Base-by-base conservation (phyloP, 228 moss, liverwort and hornwort species). In the Sphagnum fallax region DNA sequence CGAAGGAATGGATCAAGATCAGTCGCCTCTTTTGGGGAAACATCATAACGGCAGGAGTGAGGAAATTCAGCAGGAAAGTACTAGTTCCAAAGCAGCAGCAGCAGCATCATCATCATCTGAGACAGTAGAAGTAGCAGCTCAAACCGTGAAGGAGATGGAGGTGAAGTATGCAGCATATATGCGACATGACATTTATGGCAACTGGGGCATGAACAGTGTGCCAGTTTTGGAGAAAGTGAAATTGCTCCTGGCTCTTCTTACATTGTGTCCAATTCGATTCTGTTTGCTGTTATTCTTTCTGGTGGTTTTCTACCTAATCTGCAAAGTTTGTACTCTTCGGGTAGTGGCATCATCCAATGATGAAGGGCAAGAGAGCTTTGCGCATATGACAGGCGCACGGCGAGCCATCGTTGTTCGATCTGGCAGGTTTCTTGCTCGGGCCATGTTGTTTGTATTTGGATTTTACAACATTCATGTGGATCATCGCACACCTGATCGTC, bases 331-430 rank as follows among this genome's bases (percentile, higher is more conserved):
- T 74, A 98, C 98, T 16, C 76, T 91, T 8, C 81, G 81, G 32
- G 84, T 91, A 51, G 64, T 83, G 85, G 77, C 82, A 64, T 72
- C 94, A 74, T 75, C 91, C 69, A 81, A 80, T 64, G 92, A 98
- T 78, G 85, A 82, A 76, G 98, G 98, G 53, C 92, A 93, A 70
- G 94, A 98, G 69, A 89, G 92, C 69, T 94, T 89, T 78, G 83
- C 86, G 61, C 82, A 90, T 68, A 87, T 94, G 75, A 90, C 78
- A 52, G 98, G 98, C 60, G 52, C 85, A 52, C 81, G 98, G 69
- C 98, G 98, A 58, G 78, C 74, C 12, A 81, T 98, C 51, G 88
- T 98, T 61, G 90, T 98, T 48, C 69, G 87, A 18, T 84, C 87
- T 12, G 94, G 98, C 47, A 83, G 90, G 49, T 94, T 89, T 76